Evolutionary conservation across 805 yeast species (phyloP), one percentile per base, ranked within the genome.

Genomic region (Tanozyma kutaoensis): DNA sequence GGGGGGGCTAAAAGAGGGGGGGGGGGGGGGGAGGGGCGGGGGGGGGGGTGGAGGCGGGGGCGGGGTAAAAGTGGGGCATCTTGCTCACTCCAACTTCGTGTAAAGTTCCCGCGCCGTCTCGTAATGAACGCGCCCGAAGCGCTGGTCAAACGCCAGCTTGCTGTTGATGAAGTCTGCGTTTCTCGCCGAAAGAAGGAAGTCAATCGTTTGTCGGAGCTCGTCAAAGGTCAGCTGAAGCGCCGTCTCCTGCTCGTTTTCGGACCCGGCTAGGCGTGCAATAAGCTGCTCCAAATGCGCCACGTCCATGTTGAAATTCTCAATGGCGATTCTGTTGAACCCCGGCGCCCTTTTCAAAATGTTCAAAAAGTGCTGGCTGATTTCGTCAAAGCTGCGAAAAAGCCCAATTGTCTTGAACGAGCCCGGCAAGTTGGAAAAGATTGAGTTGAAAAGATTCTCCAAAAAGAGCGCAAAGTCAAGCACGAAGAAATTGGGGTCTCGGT

Each of bases 341-440:
- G 63, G 66, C 1, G 73, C 68, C 12, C 66, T 64, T 24, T 72
- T 57, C 33, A 86, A 57, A 7, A 74, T 58, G 24, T 65, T 62
- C 34, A 79, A 58, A 46, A 88, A 70, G 34, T 75, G 70, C 22
- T 75, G 69, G 0, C 93, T 74, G 33, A 91, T 66, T 36, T 79
- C 74, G 54, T 86, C 97, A 46, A 81, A 82, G 15, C 88, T 84
- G 44, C 93, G 69, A 37, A 84, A 74, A 33, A 86, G 66, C n/a
- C 93, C 69, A 33, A 85, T 55, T 3, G 88, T 74, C 38, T 80
- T 70, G 31, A 88, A 74, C 4, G 79, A 68, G 24, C 66, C 65
- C 0, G 97, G 96, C 25, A 91, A 59, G 32, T 78, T 79, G 8
- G 78, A 75, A 39, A 91, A 70, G 11, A 93, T 84, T 2, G 93